Evolutionary conservation across 768 basidiomycete species (phyloP), one percentile per base, ranked within the genome.

Genomic region (Mycena galopus): DNA sequence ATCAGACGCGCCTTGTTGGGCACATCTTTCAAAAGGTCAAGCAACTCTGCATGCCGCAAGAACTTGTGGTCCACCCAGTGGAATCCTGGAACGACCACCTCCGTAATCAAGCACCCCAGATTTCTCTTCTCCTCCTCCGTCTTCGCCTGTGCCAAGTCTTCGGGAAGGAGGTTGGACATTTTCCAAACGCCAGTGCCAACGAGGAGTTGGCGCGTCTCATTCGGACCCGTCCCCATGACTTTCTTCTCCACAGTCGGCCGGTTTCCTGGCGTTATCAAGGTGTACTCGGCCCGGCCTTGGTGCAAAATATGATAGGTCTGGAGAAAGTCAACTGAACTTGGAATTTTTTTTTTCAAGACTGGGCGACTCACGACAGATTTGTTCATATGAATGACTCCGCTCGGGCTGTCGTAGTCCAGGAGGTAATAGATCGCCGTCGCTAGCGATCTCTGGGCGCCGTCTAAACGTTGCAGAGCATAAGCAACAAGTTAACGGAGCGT

Each of bases 151-250:
- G 71, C 73, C 10, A 86, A 73, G 73, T 83, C 84, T 32, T 78
- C 83, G n/a, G 79, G 86, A 16, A 90, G 87, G 1, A 90, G 87
- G 53, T 84, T 83, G 29, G 84, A 86, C 77, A 85, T 92, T 72
- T 91, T 93, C 85, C 88, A 90, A 14, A 83, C 80, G 9, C 84
- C 83, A 0, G 86, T 87, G 51, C 88, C 88, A 35, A 90, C 86
- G 33, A 89, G 79, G 19, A 90, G 80, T 78, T 86, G 85, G 8
- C 85, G 82, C 2, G 81, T 78, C 77, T 90, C 89, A 78, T 89
- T 81, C 1, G 82, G 69, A 16, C 39, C 39, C 17, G 39, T 39
- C 14, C 87, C 88, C 74, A 89, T 84, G 29, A 87, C 79, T 63
- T 80, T 79, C 69, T 78, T 80, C 83, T 86, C 78, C 81, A 80